Percentiles rank a stretch among this genome's conserved stretches.
Conservation (phyloP, 2,329 filamentous ascomycete genomes). For the Plenodomus lindquistii region DNA sequence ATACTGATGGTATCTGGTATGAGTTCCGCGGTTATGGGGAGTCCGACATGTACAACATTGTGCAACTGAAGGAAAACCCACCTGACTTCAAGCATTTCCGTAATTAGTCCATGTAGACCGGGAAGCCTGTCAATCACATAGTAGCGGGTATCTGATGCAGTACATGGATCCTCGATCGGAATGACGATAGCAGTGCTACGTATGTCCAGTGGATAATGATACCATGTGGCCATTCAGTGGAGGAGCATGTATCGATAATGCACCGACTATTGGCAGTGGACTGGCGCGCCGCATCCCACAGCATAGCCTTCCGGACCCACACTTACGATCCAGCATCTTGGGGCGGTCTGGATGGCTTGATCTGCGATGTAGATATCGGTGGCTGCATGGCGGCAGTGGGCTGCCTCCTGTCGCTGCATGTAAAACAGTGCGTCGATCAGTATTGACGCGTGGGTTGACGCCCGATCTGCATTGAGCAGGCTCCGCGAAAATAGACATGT, state of each 20-base stretch:
- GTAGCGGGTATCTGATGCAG: neutral
- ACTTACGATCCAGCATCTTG: neutral
- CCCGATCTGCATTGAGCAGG: constrained; percentile 17
- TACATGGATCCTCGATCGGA: neutral
- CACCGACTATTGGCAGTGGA: constrained; percentile 24
- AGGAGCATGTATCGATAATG: constrained; percentile 4
- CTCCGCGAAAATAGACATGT: constrained; percentile 19
- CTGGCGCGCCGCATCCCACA: constrained; percentile 4
- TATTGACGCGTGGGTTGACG: constrained; percentile 13
- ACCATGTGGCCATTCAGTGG: neutral
- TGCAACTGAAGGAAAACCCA: constrained; percentile 2
- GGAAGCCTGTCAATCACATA: neutral
- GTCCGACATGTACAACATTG: constrained; percentile 9
- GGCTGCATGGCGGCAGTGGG: constrained; percentile 17
- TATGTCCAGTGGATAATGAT: neutral
- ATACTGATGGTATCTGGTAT: neutral
- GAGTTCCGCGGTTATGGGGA: constrained; percentile 2
- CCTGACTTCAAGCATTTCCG: constrained; percentile 8
- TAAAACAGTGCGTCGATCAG: constrained; percentile 3
- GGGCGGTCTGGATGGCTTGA: neutral
- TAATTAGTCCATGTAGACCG: neutral
- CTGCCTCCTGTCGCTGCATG: constrained; percentile 4
- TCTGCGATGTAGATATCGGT: neutral
- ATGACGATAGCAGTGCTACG: neutral
- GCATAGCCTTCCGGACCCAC: neutral